These are phyloP conservation scores for Coemansia sp. DNA, from an alignment of 192 early-diverging fungal genomes.

Conservation along the genomic window DNA sequence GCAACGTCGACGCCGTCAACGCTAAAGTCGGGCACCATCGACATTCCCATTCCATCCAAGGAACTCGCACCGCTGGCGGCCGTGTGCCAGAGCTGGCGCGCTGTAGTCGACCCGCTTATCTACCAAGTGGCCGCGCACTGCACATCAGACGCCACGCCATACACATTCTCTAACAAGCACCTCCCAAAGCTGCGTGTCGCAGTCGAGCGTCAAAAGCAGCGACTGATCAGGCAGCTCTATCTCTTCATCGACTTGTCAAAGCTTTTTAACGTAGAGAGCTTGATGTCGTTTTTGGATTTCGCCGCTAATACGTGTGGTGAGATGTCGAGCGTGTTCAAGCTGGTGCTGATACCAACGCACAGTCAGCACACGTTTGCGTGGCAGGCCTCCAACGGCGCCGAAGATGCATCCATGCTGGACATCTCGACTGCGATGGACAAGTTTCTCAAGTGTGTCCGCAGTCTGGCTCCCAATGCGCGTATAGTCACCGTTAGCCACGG, in stretches of 20 bases:
- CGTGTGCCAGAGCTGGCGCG: slow-evolving; percentile 20
- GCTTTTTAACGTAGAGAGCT: neutral
- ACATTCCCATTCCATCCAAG: neutral
- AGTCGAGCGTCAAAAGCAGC: slow-evolving; percentile 7
- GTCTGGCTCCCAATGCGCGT: slow-evolving; percentile 1
- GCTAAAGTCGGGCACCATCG: neutral
- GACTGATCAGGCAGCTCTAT: slow-evolving; percentile 12
- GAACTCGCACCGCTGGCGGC: slow-evolving; percentile 9
- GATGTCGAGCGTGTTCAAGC: neutral
- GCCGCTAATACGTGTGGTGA: neutral
- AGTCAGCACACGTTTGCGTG: neutral
- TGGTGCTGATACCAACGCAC: slow-evolving; percentile 1
- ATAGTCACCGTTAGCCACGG: neutral
- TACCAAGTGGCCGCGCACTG: slow-evolving; percentile 11
- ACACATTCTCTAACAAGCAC: neutral
- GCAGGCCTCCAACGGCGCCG: neutral
- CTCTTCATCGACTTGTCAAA: slow-evolving; percentile 7
- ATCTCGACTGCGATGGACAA: slow-evolving; percentile 3
- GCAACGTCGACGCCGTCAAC: neutral
- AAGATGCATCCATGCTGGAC: neutral
- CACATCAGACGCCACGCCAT: neutral
- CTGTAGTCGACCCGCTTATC: slow-evolving; percentile 14
- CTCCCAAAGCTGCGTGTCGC: neutral
- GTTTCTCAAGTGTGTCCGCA: neutral
- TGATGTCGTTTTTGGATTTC: neutral